Base-by-base conservation (phyloP, 179 eudicot species). In the Camellia oleifera region DNA sequence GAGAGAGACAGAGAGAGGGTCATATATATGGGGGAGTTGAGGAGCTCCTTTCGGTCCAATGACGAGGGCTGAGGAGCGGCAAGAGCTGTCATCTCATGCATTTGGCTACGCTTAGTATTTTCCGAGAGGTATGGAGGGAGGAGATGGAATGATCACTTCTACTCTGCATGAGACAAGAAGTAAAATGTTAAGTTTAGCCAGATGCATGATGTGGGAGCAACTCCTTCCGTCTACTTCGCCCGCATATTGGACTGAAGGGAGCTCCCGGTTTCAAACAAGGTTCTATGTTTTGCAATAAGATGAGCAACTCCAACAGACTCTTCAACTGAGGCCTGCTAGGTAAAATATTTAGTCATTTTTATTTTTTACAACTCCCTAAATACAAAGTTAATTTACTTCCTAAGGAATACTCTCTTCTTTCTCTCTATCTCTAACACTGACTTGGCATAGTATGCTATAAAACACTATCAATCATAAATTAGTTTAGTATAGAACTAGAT, bases 181-280 rank as follows among this genome's bases (percentile, higher is more conserved):
- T 9, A 12, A 58, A 75, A 58, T 50, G 81, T 44, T 73, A 63
- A 79, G 87, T 68, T 77, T 80, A 53, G 69, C 81, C 83, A 79
- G 72, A 6, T 85, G 85, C 85, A 85, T 85, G 85, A 69, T 48
- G 61, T 69, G 87, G 83, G 85, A 85, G 87, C 85, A 82, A 79
- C 83, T 79, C 78, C 73, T 61, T 45, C 83, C 75, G 83, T 20
- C 10, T 63, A 26, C 83, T 83, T 75, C 6, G 72, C 85, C 83
- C 84, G 23, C 84, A 58, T n/a, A 85, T 85, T 85, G 88, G 88
- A 85, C 81, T 85, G 88, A 85, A 85, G 88, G 88, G 88, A 85
- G 86, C 84, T 85, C 85, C 83, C 53, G 0, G 8, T 52, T 1
- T 1, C 63, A 18, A 57, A 23, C 20, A 26, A 54, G 20, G 11